phyloP scores from a whole-genome alignment of 208 protist genomes.

The Jaenimonas drosophilae region DNA sequence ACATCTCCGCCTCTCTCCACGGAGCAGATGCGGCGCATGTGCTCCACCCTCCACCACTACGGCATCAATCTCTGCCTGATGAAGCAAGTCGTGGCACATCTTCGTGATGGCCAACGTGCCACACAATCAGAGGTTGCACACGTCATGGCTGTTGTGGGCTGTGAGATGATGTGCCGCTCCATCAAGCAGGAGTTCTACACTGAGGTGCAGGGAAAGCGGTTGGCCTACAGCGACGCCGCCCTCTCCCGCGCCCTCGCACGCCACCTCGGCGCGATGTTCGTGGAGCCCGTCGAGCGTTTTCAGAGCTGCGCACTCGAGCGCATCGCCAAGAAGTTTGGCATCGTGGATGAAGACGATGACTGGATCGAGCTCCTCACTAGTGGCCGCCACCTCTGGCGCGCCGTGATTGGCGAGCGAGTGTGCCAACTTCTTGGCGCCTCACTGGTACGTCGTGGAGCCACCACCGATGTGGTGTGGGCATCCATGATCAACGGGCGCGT shows the following conservation, averaged over 20 bases:
- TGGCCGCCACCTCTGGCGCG: constrained; percentile 23
- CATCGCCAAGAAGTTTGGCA: constrained; percentile 62
- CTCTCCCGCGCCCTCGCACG: constrained; percentile 29
- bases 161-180: constrained; percentile 64
- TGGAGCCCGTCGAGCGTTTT: constrained; percentile 15
- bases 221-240: constrained; percentile 58
- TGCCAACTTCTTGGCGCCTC: constrained; percentile 49
- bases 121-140: neutral
- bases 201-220: constrained; percentile 68
- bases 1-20: constrained; percentile 1
- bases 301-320: constrained; percentile 36
- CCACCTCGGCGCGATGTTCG: constrained; percentile 48
- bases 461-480: constrained; percentile 31
- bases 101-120: constrained; percentile 9
- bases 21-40: constrained; percentile 2
- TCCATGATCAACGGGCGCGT: constrained; percentile 35
- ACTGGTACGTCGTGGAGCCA: constrained; percentile 14
- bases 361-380: constrained; percentile 28
- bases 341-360: constrained; percentile 54
- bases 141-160: constrained; percentile 25
- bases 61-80: constrained; percentile 77
- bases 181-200: constrained; percentile 82
- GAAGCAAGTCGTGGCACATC: constrained; percentile 42
- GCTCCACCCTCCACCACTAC: constrained; percentile 33
- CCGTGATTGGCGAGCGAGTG: constrained; percentile 41